Base-by-base conservation (phyloP, 192 early-diverging fungal genomes). In the Helicostylum pulchrum region DNA sequence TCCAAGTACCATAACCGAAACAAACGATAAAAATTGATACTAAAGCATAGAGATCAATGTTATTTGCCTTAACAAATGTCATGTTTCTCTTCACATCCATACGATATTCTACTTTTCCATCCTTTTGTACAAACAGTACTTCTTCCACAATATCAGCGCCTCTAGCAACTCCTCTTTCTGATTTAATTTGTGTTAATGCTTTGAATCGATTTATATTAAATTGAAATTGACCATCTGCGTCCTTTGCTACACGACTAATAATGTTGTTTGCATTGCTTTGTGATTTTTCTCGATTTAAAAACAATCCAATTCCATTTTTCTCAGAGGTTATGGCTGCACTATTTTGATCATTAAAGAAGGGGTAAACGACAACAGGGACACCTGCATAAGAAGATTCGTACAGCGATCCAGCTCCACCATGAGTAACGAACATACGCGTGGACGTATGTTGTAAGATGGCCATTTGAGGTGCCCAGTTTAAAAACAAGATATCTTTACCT, bases 401-500 rank as follows among this genome's bases (percentile, higher is more conserved):
- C 14, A 66, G 17, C 10, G 74, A 76, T 0, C 44, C 58, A 2
- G 47, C 26, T n/a, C 74, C 77, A 2, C 66, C 65, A 11, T 78
- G 69, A 10, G 65, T 69, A 12, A 78, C 7, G 21, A 76, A 78
- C 14, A 73, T 0, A 34, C 36, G 31, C 1, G 48, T 64, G 0
- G 66, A 63, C 0, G 52, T 17, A 53, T 78, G 77, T n/a, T 58
- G 48, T 1, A 76, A 42, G 23, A 73, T 36, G 1, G 74, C 62
- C 17, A 61, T 65, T 61, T 78, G 77, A 6, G 73, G 70, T 0
- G 60, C 62, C 65, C 66, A 76, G 17, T 19, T n/a, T 2, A 77
- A 44, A 45, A 44, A 19, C 7, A 59, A 14, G 20, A 19, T 39
- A 26, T 26, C 2, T 23, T 31, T 3, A 45, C 45, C 9, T 45